Evolutionary conservation across 192 early-diverging fungal species (phyloP), one percentile per base, ranked within the genome.

Genomic region (Radiomyces spectabilis): DNA sequence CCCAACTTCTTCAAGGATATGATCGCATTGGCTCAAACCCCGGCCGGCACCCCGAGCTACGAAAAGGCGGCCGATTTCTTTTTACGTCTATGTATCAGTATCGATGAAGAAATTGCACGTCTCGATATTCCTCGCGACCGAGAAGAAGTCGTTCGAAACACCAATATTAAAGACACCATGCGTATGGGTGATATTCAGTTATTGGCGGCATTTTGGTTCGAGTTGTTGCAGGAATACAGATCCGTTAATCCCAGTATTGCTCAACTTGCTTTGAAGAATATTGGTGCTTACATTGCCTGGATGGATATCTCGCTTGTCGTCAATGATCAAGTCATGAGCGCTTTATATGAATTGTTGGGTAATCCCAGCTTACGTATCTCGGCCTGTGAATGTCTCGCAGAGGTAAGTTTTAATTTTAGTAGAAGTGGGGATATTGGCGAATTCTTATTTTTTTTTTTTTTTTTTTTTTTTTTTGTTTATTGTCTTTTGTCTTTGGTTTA

Each of bases 201-300:
- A 38, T 73, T 97, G 46, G 74, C 86, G 7, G 75, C 78, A 15
- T 77, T 68, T 10, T 95, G 92, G 92, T 84, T 84, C 39, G 82
- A 78, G 22, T 61, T 94, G 15, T 61, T 97, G 48, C 66, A 72
- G 30, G 78, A 81, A 29, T 80, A 79, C 55, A 69, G 77, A 51
- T 63, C 63, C 18, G 73, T 74, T 10, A 74, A 78, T 41, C 68
- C 78, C 0, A 78, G 79, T 19, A 80, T 93, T 49, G 86, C 85
- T 25, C 69, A 75, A 51, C 55, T 71, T 41, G 73, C 78, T 8
- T 70, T 97, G 41, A 81, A 76, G 24, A 76, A 89, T 41, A 81
- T 94, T 55, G 92, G 88, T 33, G 74, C 78, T 29, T 98, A 95
- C 78, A 86, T 94, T n/a, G 83, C 87, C 15, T 98, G 95, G 95